These are phyloP conservation scores for Microascus cirrosus DNA, from an alignment of 2,329 filamentous ascomycete genomes.

Conservation along the genomic window DNA sequence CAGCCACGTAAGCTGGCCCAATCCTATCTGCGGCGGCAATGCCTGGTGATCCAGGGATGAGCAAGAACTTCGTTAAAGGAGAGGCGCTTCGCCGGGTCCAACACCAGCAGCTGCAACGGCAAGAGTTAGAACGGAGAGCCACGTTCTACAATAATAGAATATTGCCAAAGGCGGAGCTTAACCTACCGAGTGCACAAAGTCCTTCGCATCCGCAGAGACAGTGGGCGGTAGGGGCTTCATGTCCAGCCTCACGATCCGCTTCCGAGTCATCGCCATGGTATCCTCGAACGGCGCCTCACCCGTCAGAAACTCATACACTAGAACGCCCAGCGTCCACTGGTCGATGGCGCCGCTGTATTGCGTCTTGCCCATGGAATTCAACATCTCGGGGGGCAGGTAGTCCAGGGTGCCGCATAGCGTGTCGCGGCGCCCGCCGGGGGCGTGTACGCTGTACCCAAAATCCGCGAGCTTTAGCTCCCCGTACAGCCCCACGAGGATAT, in stretches of 20 bases:
- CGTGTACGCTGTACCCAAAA: slow-evolving; percentile 10
- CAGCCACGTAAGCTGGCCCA: too few species aligned
- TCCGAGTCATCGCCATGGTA: slow-evolving; percentile 2
- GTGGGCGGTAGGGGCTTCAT: slow-evolving; percentile 2
- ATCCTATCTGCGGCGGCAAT: background rate
- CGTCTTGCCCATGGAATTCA: background rate
- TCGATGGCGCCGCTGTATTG: slow-evolving; percentile 1
- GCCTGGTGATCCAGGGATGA: slow-evolving; percentile 3
- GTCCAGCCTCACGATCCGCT: slow-evolving; percentile 6
- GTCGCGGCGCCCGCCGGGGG: slow-evolving; percentile 1
- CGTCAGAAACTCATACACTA: slow-evolving; percentile 7
- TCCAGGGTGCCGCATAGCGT: slow-evolving; percentile 6
- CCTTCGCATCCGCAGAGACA: background rate
- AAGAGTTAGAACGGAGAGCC: background rate
- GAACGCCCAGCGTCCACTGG: slow-evolving; percentile 5
- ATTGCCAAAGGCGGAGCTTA: background rate
- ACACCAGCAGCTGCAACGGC: background rate
- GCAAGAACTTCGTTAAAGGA: background rate
- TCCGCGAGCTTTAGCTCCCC: slow-evolving; percentile 12
- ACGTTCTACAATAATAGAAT: background rate
- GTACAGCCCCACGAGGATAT: slow-evolving; percentile 10
- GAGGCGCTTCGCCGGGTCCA: slow-evolving; percentile 1
- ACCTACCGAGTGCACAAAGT: slow-evolving; percentile 2
- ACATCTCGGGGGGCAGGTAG: slow-evolving; percentile 7
- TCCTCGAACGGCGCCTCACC: slow-evolving; percentile 7